Evolutionary conservation across 352 stramenopile genomes (phyloP).

Genomic region (Pythium graminicola): DNA sequence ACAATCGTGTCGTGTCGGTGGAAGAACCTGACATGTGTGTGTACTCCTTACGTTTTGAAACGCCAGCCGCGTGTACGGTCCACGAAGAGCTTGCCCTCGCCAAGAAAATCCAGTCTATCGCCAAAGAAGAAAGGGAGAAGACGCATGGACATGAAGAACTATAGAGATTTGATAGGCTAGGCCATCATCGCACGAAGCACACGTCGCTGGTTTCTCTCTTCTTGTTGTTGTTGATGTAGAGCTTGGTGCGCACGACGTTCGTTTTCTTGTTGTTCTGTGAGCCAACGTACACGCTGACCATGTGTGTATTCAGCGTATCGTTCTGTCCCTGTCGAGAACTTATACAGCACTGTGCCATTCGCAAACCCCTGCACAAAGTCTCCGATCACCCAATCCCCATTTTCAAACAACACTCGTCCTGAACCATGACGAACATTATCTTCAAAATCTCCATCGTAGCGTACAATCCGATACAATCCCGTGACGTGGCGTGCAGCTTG

Average conservation of each 20-base stretch:
- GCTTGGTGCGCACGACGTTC: conserved; percentile 7
- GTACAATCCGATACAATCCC: conserved; percentile 47
- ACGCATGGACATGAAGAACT: conserved; percentile 2
- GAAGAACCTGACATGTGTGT: conserved; percentile 89
- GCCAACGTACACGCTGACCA: conserved; percentile 43
- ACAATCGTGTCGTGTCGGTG: conserved; percentile 73
- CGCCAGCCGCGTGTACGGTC: conserved; percentile 39
- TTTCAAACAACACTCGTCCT: conserved; percentile 45
- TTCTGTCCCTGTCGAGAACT: conserved; percentile 28
- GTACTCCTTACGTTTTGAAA: conserved; percentile 83
- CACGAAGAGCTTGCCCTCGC: not conserved
- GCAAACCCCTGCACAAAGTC: conserved; percentile 42
- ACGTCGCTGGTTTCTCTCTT: conserved; percentile 1
- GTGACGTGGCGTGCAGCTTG: conserved; percentile 3
- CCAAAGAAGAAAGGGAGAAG: not conserved
- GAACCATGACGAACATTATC: conserved; percentile 42
- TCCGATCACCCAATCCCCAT: conserved; percentile 44
- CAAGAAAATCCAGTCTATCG: conserved; percentile 1
- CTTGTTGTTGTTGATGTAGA: conserved; percentile 10
- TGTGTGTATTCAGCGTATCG: conserved; percentile 34
- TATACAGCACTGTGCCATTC: conserved; percentile 36
- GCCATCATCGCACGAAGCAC: conserved; percentile 18
- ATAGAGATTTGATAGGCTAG: not conserved
- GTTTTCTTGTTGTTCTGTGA: conserved; percentile 39
- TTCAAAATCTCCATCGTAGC: conserved; percentile 47